Percentiles rank a stretch among this genome's conserved stretches.
Evolutionary conservation across 2,329 filamentous ascomycete genomes (phyloP).

Genomic region (Rhinocladiella similis): DNA sequence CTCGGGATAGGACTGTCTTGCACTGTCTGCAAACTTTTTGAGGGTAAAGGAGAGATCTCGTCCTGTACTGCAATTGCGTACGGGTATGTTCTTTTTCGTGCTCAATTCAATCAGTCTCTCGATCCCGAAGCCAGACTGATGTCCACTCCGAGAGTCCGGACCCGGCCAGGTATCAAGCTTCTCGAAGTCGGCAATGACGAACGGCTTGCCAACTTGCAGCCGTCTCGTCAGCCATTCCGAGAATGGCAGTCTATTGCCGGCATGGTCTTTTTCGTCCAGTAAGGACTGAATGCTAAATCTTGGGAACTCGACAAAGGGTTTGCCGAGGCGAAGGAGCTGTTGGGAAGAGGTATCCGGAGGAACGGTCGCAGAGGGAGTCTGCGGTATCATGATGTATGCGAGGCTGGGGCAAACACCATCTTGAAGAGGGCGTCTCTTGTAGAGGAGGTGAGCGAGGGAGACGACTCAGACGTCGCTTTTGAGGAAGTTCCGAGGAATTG

Average conservation of each 20-base stretch:
- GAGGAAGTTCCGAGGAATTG: background rate
- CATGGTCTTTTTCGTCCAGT: constrained; percentile 25
- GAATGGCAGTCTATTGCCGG: constrained; percentile 26
- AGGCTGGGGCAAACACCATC: constrained; percentile 6
- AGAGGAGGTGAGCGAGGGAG: background rate
- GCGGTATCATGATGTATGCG: constrained; percentile 26
- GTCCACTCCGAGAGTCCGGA: constrained; percentile 15
- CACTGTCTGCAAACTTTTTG: constrained; percentile 35
- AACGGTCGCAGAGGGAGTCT: constrained; percentile 27
- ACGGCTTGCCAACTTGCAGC: constrained; percentile 35
- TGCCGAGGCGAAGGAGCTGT: constrained; percentile 31
- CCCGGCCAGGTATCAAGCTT: constrained; percentile 33
- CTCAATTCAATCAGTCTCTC: constrained; percentile 35
- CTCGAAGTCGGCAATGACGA: constrained; percentile 38
- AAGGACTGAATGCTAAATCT: constrained; percentile 34
- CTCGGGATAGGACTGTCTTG: constrained; percentile 29
- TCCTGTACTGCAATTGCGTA: constrained; percentile 37
- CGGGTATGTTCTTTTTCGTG: constrained; percentile 37
- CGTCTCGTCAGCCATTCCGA: constrained; percentile 34
- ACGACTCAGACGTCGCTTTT: too few relatives aligned
- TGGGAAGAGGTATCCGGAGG: constrained; percentile 27
- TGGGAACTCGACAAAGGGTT: constrained; percentile 35
- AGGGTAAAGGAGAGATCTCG: constrained; percentile 37
- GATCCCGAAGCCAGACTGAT: constrained; percentile 32
- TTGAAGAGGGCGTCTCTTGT: constrained; percentile 2